Evolutionary conservation across 2,329 filamentous ascomycete species (phyloP).

Genomic region (Beauveria brongniartii): DNA sequence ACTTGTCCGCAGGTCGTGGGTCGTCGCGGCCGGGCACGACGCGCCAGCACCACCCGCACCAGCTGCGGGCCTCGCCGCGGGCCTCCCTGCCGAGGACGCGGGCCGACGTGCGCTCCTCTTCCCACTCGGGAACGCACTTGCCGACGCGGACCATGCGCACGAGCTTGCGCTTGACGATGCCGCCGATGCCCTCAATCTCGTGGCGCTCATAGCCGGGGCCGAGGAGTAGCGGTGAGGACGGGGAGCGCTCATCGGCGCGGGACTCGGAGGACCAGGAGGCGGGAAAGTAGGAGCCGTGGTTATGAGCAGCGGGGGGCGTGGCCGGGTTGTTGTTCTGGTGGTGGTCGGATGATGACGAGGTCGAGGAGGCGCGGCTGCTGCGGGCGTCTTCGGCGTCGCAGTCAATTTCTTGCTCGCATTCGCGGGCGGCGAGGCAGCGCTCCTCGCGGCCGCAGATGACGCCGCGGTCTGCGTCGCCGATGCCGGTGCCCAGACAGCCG

Average conservation of each 20-base stretch:
- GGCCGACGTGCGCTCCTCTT: constrained; percentile 55
- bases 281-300: constrained; percentile 10
- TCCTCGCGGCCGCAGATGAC: constrained; percentile 77
- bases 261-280: neutral
- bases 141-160: constrained; percentile 76
- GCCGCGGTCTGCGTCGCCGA: constrained; percentile 80
- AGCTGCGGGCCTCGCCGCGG: constrained; percentile 61
- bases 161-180: constrained; percentile 79
- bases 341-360: neutral
- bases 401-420: constrained; percentile 77
- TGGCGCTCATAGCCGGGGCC: constrained; percentile 73
- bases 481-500: constrained; percentile 73
- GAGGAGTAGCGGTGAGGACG: constrained; percentile 38
- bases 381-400: constrained; percentile 71
- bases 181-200: constrained; percentile 86
- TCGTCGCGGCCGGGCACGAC: constrained; percentile 56
- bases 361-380: constrained; percentile 24
- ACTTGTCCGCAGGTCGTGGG: constrained; percentile 13
- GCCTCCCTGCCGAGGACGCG: constrained; percentile 64
- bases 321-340: neutral
- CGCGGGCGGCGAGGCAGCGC: constrained; percentile 66
- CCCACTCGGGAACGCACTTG: constrained; percentile 76
- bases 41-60: constrained; percentile 87
- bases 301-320: neutral
- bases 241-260: constrained; percentile 26